A percentile compares a stretch with the other conserved stretches of the same genome.
Conservation (phyloP, 164 flowering plant species). For the Houttuynia cordata region DNA sequence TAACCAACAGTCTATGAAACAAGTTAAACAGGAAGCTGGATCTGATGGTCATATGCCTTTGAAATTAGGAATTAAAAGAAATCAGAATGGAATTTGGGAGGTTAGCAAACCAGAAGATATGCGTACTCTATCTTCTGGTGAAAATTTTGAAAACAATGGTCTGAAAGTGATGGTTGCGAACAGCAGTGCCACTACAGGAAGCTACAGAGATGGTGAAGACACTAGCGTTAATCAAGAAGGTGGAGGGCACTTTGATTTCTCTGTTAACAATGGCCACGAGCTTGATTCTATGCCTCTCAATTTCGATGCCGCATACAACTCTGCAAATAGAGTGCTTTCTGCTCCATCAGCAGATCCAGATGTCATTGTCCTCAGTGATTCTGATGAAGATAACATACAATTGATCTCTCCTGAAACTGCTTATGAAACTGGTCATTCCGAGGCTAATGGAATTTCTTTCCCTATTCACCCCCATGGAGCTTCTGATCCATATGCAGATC, state of each 20-base stretch:
- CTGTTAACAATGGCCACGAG: conserved; percentile 50
- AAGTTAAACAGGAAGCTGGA: conserved; percentile 53
- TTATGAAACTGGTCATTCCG: conserved; percentile 20
- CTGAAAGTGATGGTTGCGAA: conserved; percentile 55
- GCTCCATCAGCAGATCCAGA: conserved; percentile 41
- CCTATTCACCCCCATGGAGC: conserved; percentile 33
- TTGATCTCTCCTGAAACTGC: conserved; percentile 29
- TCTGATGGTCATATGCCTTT: conserved; percentile 53
- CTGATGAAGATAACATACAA: conserved; percentile 68
- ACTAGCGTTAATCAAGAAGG: conserved; percentile 80
- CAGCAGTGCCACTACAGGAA: conserved; percentile 82
- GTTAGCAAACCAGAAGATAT: conserved; percentile 64
- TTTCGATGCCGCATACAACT: conserved; percentile 32
- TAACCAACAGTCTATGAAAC: conserved; percentile 30
- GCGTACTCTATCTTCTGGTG: conserved; percentile 33
- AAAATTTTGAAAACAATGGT: conserved; percentile 21
- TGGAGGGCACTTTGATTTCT: conserved; percentile 47
- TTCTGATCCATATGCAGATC: conserved; percentile 45
- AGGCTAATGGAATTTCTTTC: conserved; percentile 28
- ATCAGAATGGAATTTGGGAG: conserved; percentile 67
- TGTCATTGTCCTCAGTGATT: conserved; percentile 86
- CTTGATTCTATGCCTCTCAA: conserved; percentile 54
- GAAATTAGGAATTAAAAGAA: conserved; percentile 62
- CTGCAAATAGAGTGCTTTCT: conserved; percentile 25
- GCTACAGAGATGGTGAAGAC: conserved; percentile 82